Conservation (phyloP, 768 basidiomycete genomes). For the Udeniomyces megalosporus region DNA sequence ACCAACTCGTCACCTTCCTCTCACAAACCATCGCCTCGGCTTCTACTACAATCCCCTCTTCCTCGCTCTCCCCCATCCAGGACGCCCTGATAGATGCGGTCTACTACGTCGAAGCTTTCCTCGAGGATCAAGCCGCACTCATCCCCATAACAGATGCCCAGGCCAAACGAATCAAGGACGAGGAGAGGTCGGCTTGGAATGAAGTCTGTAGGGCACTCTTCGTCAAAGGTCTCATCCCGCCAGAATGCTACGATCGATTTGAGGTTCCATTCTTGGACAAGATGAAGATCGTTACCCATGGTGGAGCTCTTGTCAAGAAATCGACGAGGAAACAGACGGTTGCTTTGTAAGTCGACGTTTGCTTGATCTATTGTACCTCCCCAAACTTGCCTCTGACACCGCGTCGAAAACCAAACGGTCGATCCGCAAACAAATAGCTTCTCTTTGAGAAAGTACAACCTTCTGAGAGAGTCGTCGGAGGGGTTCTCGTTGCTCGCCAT, state of each 20-base stretch:
- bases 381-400: no score
- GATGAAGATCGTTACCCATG: background rate
- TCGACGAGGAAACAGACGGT: background rate
- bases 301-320: background rate
- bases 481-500: constrained; percentile 85
- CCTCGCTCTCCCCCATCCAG: background rate
- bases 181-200: background rate
- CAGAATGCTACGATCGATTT: background rate
- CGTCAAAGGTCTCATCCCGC: background rate
- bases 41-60: background rate
- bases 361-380: no score
- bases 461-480: constrained; percentile 91
- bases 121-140: background rate
- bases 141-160: background rate
- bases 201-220: constrained; percentile 5
- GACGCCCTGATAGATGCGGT: background rate
- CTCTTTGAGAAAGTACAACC: constrained; percentile 70
- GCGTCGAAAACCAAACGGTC: no score
- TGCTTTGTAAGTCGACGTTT: constrained; percentile 2
- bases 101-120: background rate
- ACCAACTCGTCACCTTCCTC: background rate
- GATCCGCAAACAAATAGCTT: constrained; percentile 1
- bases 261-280: constrained; percentile 1
- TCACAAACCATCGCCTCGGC: background rate
- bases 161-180: background rate